Percentiles rank a stretch among this genome's conserved stretches.
Conservation (phyloP, 495 filamentous ascomycete genomes). For the Hyaloscypha hepaticicola region DNA sequence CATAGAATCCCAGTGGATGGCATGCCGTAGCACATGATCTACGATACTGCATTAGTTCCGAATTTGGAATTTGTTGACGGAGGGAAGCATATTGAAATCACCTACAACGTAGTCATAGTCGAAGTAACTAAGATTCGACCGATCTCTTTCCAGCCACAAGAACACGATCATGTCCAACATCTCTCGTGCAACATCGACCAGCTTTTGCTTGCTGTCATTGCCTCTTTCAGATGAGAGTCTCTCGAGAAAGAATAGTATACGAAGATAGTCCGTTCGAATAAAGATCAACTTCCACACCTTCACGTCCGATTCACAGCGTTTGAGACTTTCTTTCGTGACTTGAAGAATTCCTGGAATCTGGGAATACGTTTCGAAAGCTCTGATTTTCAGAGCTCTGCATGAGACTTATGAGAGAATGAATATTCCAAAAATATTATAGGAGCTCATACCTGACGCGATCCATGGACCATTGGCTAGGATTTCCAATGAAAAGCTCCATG, state of each 20-base stretch:
- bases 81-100: constrained; percentile 5
- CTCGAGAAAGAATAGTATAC: constrained; percentile 22
- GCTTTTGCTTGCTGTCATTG: constrained; percentile 1
- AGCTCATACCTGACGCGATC: constrained; percentile 45
- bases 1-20: constrained; percentile 24
- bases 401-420: background rate
- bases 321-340: constrained; percentile 35
- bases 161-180: constrained; percentile 12
- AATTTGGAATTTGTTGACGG: background rate
- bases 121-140: constrained; percentile 40
- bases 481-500: constrained; percentile 41
- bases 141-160: constrained; percentile 22
- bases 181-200: constrained; percentile 23
- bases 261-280: constrained; percentile 35
- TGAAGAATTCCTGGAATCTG: constrained; percentile 19
- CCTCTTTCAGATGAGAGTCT: constrained; percentile 15
- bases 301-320: constrained; percentile 31
- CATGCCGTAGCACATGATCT: constrained; percentile 24
- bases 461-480: constrained; percentile 43
- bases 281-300: constrained; percentile 33
- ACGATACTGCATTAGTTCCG: background rate
- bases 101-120: constrained; percentile 59
- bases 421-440: too few species aligned
- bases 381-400: background rate
- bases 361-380: background rate